A percentile compares a stretch with the other conserved stretches of the same genome.
Evolutionary conservation across 805 yeast species (phyloP).

Genomic region (Sugiyamaella valdiviana): DNA sequence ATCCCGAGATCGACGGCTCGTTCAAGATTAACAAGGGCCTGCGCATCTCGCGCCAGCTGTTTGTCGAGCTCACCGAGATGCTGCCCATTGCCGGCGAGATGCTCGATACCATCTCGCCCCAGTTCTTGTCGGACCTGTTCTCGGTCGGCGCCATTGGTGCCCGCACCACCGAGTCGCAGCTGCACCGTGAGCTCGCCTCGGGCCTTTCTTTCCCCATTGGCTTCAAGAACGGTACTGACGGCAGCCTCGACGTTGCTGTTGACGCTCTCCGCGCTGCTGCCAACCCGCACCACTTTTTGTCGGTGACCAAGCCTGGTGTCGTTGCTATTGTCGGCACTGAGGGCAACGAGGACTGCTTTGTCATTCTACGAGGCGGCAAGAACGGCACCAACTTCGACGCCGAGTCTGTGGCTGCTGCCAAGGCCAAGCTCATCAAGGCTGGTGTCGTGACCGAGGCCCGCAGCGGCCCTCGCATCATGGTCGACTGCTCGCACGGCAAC

Average conservation of each 20-base stretch:
- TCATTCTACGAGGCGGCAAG: slow-evolving; percentile 94
- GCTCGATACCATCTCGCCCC: slow-evolving; percentile 97
- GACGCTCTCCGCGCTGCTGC: slow-evolving; percentile 92
- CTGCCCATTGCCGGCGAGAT: slow-evolving; percentile 95
- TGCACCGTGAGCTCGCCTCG: slow-evolving; percentile 94
- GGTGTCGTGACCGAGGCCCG: slow-evolving; percentile 34
- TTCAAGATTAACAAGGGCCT: slow-evolving; percentile 94
- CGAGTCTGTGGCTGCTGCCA: slow-evolving; percentile 60
- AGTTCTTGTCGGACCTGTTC: slow-evolving; percentile 86
- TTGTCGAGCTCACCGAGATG: slow-evolving; percentile 70
- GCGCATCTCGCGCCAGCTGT: slow-evolving; percentile 79
- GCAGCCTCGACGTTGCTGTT: slow-evolving; percentile 86
- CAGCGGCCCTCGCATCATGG: slow-evolving; percentile 69
- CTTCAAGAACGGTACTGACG: slow-evolving; percentile 97
- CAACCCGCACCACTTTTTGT: slow-evolving; percentile 88
- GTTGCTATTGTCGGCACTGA: slow-evolving; percentile 95
- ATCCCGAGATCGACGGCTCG: slow-evolving; percentile 90
- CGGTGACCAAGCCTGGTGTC: slow-evolving; percentile 93
- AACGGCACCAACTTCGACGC: slow-evolving; percentile 85
- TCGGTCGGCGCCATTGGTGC: slow-evolving; percentile 98
- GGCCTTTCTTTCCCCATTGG: slow-evolving; percentile 98
- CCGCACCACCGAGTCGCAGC: slow-evolving; percentile 96
- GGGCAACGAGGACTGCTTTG: slow-evolving; percentile 86
- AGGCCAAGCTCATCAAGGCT: slow-evolving; percentile 47
- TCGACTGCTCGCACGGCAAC: slow-evolving; percentile 97